Conservation (phyloP, 2,329 filamentous ascomycete genomes). For the Berkeleyomyces rouxiae region DNA sequence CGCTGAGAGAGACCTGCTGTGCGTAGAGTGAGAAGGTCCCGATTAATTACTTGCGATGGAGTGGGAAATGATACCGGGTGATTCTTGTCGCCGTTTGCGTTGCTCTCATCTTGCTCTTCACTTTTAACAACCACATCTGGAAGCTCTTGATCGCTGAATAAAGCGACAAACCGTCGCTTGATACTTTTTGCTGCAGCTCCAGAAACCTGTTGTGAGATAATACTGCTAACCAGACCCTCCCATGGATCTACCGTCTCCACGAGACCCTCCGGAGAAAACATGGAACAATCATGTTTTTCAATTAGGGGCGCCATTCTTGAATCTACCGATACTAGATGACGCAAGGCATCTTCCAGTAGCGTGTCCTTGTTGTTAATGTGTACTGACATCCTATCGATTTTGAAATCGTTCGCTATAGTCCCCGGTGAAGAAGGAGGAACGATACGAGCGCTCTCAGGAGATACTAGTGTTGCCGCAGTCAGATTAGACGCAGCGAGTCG, state of each 20-base stretch:
- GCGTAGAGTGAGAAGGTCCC: slow-evolving; percentile 50
- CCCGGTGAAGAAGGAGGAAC: slow-evolving; percentile 26
- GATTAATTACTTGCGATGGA: slow-evolving; percentile 52
- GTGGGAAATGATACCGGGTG: slow-evolving; percentile 44
- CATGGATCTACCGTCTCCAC: slow-evolving; percentile 80
- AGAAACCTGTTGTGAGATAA: slow-evolving; percentile 93
- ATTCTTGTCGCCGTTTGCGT: neutral
- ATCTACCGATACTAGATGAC: slow-evolving; percentile 58
- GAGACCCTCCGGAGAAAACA: slow-evolving; percentile 72
- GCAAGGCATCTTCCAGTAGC: slow-evolving; percentile 57
- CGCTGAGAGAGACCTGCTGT: slow-evolving; percentile 80
- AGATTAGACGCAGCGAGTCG: slow-evolving; percentile 45
- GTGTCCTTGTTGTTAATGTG: slow-evolving; percentile 44
- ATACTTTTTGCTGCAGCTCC: slow-evolving; percentile 82
- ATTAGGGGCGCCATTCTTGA: slow-evolving; percentile 55
- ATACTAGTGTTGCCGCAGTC: slow-evolving; percentile 56
- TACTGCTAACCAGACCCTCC: slow-evolving; percentile 62
- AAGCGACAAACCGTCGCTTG: slow-evolving; percentile 61
- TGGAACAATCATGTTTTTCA: slow-evolving; percentile 54
- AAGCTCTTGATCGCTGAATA: slow-evolving; percentile 38
- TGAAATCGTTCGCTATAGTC: neutral
- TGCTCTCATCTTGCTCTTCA: slow-evolving; percentile 15
- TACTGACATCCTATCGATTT: neutral
- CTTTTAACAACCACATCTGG: slow-evolving; percentile 14
- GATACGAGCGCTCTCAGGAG: slow-evolving; percentile 50